Base-by-base conservation (phyloP, 352 stramenopile species). In the Phytophthora podocarpi region DNA sequence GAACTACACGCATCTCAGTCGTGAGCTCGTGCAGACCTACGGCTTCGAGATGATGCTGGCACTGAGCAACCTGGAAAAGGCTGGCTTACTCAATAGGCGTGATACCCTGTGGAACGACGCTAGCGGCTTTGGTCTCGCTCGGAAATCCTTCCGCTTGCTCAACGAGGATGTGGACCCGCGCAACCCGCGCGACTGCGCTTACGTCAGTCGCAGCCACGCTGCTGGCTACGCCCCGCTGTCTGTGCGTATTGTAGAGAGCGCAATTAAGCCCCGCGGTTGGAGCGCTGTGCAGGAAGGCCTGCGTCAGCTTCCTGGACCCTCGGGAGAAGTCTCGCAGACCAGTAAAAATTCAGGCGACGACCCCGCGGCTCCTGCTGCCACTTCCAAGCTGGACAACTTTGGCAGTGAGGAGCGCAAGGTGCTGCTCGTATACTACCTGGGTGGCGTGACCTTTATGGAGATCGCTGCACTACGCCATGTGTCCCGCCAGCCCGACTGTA, bases 361-460 rank as follows among this genome's bases (percentile, higher is more conserved):
- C n/a, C 59, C 66, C 1, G 49, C 62, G n/a, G 53, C 72, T 12
- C 52, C 77, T 36, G 54, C 60, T 10, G 55, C 62, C 10, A 49
- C 55, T 37, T 69, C 56, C 13, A 91, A 90, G 69, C 53, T 92
- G 18, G 85, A 95, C 51, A 84, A 61, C 23, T 89, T 91, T 63
- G 85, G 83, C 27, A 79, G 64, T 27, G 83, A 91, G 42, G 80
- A 94, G 53, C 74, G 80, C 50, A 98, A 98, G 70, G 93, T 98
- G 30, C 87, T 99, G 74, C 70, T 99, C 9, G 91, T 99, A 16
- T 97, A 98, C 73, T 99, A 97, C 72, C 58, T 99, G 13, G 97
- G 97, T 35, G 97, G 97, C 24, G 89, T 99, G 12, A 98, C 96
- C 16, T 98, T 93, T 71, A 98, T 98, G 90, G 97, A 99, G 72